Conservation (phyloP, 768 basidiomycete genomes). For the Trametes cubensis region DNA sequence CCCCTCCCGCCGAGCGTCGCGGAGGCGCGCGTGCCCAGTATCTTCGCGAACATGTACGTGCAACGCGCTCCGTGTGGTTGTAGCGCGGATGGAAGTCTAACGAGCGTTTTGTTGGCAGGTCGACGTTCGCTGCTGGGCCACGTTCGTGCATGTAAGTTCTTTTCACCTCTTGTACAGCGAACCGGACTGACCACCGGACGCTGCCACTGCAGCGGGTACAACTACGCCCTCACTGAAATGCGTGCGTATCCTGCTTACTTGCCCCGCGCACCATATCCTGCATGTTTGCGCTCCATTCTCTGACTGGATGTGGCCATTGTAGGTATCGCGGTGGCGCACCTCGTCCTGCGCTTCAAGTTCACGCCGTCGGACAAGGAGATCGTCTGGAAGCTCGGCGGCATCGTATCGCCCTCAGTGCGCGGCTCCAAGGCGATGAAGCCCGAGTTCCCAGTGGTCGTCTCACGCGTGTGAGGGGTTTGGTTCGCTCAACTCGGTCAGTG, state of each 20-base stretch:
- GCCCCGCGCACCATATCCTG: too few relatives aligned
- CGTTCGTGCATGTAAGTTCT: conserved; percentile 7
- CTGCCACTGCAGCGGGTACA: too few relatives aligned
- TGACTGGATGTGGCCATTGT: too few relatives aligned
- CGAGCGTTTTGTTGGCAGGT: background rate
- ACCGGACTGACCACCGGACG: too few relatives aligned
- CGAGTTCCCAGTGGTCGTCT: background rate
- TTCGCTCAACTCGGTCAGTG: too few relatives aligned
- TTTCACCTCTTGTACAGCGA: too few relatives aligned
- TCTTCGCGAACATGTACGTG: conserved; percentile 18
- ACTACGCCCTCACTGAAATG: too few relatives aligned
- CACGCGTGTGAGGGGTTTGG: too few relatives aligned
- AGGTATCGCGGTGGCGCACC: background rate
- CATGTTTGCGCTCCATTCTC: too few relatives aligned
- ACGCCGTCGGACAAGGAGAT: conserved; percentile 3
- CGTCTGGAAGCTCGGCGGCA: conserved; percentile 2
- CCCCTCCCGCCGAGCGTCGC: conserved; percentile 14
- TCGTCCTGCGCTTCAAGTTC: conserved; percentile 4
- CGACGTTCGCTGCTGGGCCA: conserved; percentile 16
- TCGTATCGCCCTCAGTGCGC: background rate
- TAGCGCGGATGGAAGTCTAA: too few relatives aligned
- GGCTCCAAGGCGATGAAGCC: conserved; percentile 2
- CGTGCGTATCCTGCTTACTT: too few relatives aligned
- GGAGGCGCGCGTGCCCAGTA: conserved; percentile 12
- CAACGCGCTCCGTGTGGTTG: too few relatives aligned